Base-by-base conservation (phyloP, 2,329 filamentous ascomycete genomes). In the Volutella citrinella region DNA sequence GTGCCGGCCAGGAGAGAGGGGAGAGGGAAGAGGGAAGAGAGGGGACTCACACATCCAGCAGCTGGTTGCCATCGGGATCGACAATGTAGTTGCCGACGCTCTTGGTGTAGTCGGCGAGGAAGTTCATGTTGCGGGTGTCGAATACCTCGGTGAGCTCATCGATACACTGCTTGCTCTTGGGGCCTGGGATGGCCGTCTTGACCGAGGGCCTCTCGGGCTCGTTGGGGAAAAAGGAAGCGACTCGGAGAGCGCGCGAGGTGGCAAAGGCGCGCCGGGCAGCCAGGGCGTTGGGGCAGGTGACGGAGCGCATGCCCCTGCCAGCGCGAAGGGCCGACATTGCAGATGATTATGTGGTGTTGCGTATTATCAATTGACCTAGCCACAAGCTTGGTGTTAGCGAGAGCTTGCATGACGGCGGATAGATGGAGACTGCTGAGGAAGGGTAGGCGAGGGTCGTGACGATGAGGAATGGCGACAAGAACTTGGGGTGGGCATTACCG, bases 91-190 rank as follows among this genome's bases (percentile, higher is more conserved):
- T 95, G 54, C 88, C 88, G 39, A 72, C 65, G 51, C 82, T 86
- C 64, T 81, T 78, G 46, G 74, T 71, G 64, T 87, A 91, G 63
- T 90, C 83, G 41, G 76, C 75, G 53, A 90, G 70, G 80, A 89
- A 85, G 70, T 93, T 94, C 68, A 91, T 66, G 64, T 83, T 88
- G 42, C 88, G 76, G 6, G 86, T 91, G 61, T 95, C 88, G 56
- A 93, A 94, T 40, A 94, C 84, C 56, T 81, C 70, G 64, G 84
- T 70, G 43, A 95, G 75, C 59, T 87, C 78, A 43, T 79, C 69
- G 45, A 85, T 80, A 31, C 77, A 74, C 51, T 79, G 74, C 67
- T 80, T 74, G 61, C 82, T 80, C 67, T 82, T 76, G 22, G 87
- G 87, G 1, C 88, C 88, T 1, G 88, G 88, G 37, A 95, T 84